Base-by-base conservation (phyloP, 108 stramenopile species). In the Aurantiochytrium sp. region DNA sequence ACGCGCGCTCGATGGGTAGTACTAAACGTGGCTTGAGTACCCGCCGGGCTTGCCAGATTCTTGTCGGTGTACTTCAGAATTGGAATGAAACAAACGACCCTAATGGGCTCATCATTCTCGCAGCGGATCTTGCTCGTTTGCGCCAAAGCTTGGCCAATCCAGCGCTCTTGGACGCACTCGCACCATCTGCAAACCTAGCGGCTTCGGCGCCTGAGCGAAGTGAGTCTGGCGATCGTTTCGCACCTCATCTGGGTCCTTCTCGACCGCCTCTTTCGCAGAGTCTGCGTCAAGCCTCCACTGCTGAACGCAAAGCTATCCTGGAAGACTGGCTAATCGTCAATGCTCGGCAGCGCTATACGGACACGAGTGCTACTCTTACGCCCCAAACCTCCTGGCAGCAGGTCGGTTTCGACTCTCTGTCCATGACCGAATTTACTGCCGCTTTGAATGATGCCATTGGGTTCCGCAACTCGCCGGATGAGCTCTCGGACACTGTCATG, bases 391-490 rank as follows among this genome's bases (percentile, higher is more conserved):
- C 76, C 6, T 83, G 76, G 76, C 49, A 83, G 88, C n/a, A 59
- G n/a, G 43, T 88, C 18, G 88, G 88, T 6, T 72, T 90, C 12
- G 90, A 90, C 59, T 90, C 90, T 6, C 88, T 90, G n/a, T 10
- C 25, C 60, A 90, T 90, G 87, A 88, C 72, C 21, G 71, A 88
- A 5, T 90, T 90, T 14, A 45, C 58, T 53, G 59, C 58, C 12
- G 10, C 12, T 12, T 23, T 53, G 3, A 83, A 83, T 23, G 51
- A 47, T 5, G 19, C 25, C 8, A n/a, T 88, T 14, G n/a, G 23
- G 0, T 16, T 53, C 42, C 35, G n/a, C 10, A 18, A 18, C 57
- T 45, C 76, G 14, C 35, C n/a, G 42, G 45, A 43, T 19, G 72
- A 28, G 16, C 87, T 90, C 29, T 51, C 87, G 8, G 44, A 87